Conservation (phyloP, 805 yeast genomes). For the Candida sonorensis region DNA sequence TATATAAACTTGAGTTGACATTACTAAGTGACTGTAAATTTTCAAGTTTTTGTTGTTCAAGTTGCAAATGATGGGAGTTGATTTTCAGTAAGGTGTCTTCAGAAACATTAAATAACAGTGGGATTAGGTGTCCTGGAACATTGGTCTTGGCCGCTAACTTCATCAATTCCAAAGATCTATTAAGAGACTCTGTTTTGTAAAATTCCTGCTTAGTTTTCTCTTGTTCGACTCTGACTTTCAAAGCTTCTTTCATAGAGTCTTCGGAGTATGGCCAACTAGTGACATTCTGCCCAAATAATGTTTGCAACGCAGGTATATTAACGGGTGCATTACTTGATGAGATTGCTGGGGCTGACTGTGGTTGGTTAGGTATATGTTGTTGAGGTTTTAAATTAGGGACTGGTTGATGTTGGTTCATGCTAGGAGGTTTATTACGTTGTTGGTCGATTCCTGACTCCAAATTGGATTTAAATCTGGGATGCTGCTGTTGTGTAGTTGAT, state of each 20-base stretch:
- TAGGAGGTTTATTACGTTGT: too few species aligned
- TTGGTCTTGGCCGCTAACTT: slow-evolving; percentile 53
- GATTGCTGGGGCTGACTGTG: too few species aligned
- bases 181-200: slow-evolving; percentile 57
- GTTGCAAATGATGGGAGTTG: slow-evolving; percentile 3
- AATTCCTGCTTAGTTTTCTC: slow-evolving; percentile 80
- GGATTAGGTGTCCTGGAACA: slow-evolving; percentile 59
- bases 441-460: too few species aligned
- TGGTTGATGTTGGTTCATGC: too few species aligned
- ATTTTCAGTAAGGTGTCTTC: slow-evolving; percentile 11
- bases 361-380: too few species aligned
- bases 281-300: slow-evolving; percentile 47
- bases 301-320: slow-evolving; percentile 33
- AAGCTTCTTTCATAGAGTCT: slow-evolving; percentile 48
- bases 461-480: too few species aligned
- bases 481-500: too few species aligned
- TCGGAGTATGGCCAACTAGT: slow-evolving; percentile 51
- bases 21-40: slow-evolving; percentile 3
- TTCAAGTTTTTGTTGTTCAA: not conserved
- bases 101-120: slow-evolving; percentile 40
- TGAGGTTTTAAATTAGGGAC: too few species aligned
- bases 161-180: slow-evolving; percentile 54
- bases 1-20: too few species aligned
- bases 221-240: slow-evolving; percentile 59
- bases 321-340: too few species aligned